A percentile compares a stretch with the other conserved stretches of the same genome.
Evolutionary conservation across 306 rosid species (phyloP).

Genomic region (Trichosanthes truncata): DNA sequence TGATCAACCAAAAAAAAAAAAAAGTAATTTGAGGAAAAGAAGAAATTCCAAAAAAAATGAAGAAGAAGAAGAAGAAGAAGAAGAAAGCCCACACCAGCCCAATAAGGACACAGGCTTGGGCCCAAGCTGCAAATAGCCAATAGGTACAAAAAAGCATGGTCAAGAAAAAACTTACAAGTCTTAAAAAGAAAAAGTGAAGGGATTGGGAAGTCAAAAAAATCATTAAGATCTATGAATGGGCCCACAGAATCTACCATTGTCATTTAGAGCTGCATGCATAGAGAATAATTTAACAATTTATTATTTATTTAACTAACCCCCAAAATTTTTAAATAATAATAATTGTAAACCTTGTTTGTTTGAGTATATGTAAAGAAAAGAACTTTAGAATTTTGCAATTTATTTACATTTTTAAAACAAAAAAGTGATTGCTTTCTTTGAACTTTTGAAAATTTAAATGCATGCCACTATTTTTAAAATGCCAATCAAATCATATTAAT

Average conservation of each 20-base stretch:
- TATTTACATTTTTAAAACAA: background rate
- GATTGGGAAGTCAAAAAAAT: background rate
- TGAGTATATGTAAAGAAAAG: conserved; percentile 46
- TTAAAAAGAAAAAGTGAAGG: background rate
- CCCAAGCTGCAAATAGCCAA: background rate
- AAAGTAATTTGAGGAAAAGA: background rate
- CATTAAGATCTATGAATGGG: background rate
- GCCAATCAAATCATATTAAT: background rate
- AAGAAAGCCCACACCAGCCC: background rate
- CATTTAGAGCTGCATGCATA: background rate
- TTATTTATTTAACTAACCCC: background rate
- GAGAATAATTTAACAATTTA: background rate
- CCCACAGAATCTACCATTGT: background rate
- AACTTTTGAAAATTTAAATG: background rate
- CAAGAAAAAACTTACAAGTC: background rate
- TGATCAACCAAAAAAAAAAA: background rate
- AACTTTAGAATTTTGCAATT: conserved; percentile 4
- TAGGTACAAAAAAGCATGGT: background rate
- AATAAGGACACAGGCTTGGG: conserved; percentile 4
- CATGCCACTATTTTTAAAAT: background rate
- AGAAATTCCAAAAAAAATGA: background rate
- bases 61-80: too few relatives aligned
- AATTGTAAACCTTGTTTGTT: background rate
- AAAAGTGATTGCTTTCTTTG: background rate
- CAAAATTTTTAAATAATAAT: background rate